A percentile compares a stretch with the other conserved stretches of the same genome.
These are phyloP conservation scores for Arthroderma uncinatum DNA, from an alignment of 2,329 filamentous ascomycete species.

Conservation along the genomic window DNA sequence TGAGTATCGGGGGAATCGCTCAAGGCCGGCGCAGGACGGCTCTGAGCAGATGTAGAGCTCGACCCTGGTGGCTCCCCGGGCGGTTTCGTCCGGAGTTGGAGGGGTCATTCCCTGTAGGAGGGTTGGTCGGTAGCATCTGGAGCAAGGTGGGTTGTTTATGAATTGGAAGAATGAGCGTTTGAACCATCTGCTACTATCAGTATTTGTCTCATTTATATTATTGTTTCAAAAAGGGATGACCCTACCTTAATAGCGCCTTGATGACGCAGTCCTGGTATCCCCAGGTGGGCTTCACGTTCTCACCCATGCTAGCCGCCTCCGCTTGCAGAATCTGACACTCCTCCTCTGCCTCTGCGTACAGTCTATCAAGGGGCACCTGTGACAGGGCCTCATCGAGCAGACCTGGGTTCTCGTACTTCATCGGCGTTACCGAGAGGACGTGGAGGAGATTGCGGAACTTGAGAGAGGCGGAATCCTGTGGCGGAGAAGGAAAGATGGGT, in stretches of 20 bases:
- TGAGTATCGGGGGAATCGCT: constrained; percentile 86
- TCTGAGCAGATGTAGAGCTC: constrained; percentile 84
- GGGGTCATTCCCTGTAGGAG: constrained; percentile 71
- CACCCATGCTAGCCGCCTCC: constrained; percentile 75
- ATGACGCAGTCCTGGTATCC: constrained; percentile 97
- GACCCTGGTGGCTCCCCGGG: constrained; percentile 73
- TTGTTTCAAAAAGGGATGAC: constrained; percentile 25
- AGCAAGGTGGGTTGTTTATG: constrained; percentile 89
- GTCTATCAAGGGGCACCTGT: constrained; percentile 74
- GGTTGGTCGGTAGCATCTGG: constrained; percentile 69
- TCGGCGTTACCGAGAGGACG: constrained; percentile 75
- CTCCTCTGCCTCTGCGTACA: constrained; percentile 90
- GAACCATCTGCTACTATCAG: constrained; percentile 57
- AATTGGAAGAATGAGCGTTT: constrained; percentile 89
- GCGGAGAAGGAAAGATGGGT: constrained; percentile 63
- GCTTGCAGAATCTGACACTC: constrained; percentile 79
- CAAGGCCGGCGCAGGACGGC: constrained; percentile 61
- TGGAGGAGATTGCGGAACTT: constrained; percentile 75
- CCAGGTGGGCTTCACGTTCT: constrained; percentile 74
- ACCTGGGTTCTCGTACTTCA: constrained; percentile 92
- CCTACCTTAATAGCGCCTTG: constrained; percentile 66
- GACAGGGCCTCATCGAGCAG: constrained; percentile 83
- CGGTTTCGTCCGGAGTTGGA: constrained; percentile 78
- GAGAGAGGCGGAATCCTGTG: constrained; percentile 57
- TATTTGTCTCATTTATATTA: constrained; percentile 10